A percentile compares a stretch with the other conserved stretches of the same genome.
phyloP scores from a whole-genome alignment of 2,329 filamentous ascomycete species.

The Sarocladium oryzae region DNA sequence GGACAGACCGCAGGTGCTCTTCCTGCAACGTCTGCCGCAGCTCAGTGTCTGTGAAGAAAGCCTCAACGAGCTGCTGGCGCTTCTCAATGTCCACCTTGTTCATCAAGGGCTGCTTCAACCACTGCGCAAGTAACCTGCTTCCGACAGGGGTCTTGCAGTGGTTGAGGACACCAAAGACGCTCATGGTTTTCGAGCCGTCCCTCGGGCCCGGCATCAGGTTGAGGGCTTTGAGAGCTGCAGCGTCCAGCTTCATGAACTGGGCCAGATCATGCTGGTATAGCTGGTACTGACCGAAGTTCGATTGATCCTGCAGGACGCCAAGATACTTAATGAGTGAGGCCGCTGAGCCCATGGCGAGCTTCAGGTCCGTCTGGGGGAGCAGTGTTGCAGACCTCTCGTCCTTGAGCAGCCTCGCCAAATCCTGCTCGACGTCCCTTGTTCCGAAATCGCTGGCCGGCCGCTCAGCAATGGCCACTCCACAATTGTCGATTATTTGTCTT shows the following conservation, averaged over 20 bases:
- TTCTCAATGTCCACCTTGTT: slow-evolving; percentile 80
- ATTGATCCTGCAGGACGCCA: slow-evolving; percentile 79
- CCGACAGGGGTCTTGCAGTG: slow-evolving; percentile 97
- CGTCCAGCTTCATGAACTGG: slow-evolving; percentile 98
- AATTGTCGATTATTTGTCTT: slow-evolving; percentile 82
- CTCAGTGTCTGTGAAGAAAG: slow-evolving; percentile 88
- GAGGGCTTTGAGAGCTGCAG: slow-evolving; percentile 84
- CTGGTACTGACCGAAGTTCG: slow-evolving; percentile 95
- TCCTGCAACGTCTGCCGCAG: slow-evolving; percentile 95
- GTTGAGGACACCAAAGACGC: slow-evolving; percentile 85
- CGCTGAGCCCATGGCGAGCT: slow-evolving; percentile 92
- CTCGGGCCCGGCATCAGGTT: slow-evolving; percentile 95
- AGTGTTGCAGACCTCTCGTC: slow-evolving; percentile 73
- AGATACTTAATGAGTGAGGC: slow-evolving; percentile 93
- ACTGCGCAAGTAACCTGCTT: slow-evolving; percentile 83
- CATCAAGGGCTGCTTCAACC: slow-evolving; percentile 98
- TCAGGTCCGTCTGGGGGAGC: slow-evolving; percentile 84
- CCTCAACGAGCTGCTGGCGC: slow-evolving; percentile 89
- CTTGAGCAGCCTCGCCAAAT: slow-evolving; percentile 78
- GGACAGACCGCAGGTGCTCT: slow-evolving; percentile 86
- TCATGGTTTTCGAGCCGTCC: slow-evolving; percentile 97
- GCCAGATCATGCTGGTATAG: slow-evolving; percentile 95
- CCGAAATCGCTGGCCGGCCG: slow-evolving; percentile 71
- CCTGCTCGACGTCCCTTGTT: slow-evolving; percentile 90
- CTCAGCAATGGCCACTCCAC: slow-evolving; percentile 84